phyloP scores from a whole-genome alignment of 2,329 filamentous ascomycete genomes.

The Chalaropsis ovoidea region DNA sequence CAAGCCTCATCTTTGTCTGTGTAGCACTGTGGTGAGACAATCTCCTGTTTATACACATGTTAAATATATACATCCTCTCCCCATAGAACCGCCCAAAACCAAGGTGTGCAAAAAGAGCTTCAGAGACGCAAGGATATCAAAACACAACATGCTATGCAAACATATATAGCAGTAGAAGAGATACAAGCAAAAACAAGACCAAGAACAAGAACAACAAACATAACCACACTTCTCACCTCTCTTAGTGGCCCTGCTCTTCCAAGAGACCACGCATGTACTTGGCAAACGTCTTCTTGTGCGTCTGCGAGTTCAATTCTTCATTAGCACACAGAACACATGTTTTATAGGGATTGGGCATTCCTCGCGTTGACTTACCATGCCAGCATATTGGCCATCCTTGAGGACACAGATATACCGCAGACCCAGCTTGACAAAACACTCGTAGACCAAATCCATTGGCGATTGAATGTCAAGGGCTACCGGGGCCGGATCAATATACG shows the following conservation, averaged over 20 bases:
- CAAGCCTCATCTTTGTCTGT: too few relatives aligned
- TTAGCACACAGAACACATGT: neutral
- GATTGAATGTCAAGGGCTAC: conserved; percentile 79
- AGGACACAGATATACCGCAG: conserved; percentile 86
- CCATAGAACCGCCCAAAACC: neutral
- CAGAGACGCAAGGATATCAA: neutral
- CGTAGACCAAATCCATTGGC: conserved; percentile 90
- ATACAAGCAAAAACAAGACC: neutral
- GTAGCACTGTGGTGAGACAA: too few relatives aligned
- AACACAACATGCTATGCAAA: conserved; percentile 2
- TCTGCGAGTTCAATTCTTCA: conserved; percentile 36
- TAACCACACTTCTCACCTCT: neutral
- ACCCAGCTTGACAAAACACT: conserved; percentile 90
- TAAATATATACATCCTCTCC: too few relatives aligned
- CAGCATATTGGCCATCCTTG: conserved; percentile 72
- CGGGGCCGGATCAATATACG: conserved; percentile 83
- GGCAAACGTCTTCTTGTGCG: conserved; percentile 94
- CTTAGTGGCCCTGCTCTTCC: conserved; percentile 35
- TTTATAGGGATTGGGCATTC: neutral
- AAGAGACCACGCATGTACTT: conserved; percentile 84
- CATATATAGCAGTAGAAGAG: conserved; percentile 1
- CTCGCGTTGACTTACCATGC: conserved; percentile 55
- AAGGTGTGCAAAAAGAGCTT: neutral
- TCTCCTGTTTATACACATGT: too few relatives aligned
- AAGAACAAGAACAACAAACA: neutral